Evolutionary conservation across 148 eudicot genomes (phyloP), one percentile per base, ranked within the genome.

Genomic region (Silene latifolia): DNA sequence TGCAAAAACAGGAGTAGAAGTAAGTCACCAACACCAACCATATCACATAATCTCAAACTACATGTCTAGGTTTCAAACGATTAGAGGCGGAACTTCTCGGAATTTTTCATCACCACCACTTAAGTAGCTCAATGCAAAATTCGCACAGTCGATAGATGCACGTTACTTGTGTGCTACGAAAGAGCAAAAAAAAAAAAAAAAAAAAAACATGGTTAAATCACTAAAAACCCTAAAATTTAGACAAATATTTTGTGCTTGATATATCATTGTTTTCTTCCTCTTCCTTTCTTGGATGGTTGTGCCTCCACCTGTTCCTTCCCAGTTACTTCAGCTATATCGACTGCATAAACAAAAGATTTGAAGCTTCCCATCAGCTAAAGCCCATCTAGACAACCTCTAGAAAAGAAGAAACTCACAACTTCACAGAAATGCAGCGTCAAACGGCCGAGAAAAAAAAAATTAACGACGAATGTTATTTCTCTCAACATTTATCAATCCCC

Each of bases 231-330:
- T 63, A 76, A 25, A 12, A 60, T 66, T 72, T 71, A 80, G 53
- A 63, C 15, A 53, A 74, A 64, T 32, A 60, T 24, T 32, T 39
- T 14, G 17, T 47, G 29, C 11, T 47, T 48, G 70, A 51, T n/a
- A 27, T 8, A 60, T 82, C 82, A 90, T 83, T 94, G 98, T 67
- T 94, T 94, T 86, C 98, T 88, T 82, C 97, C 97, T 65, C 98
- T 84, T 77, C 98, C 96, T 79, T 88, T 94, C 88, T 87, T 91
- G 60, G 90, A 61, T 63, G 96, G 93, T 58, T 88, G 97, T 72
- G 89, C 84, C 64, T 93, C 98, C 61, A 53, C 78, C 73, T 94
- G 97, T 77, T 90, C 93, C 81, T 90, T 91, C 64, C 92, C 97
- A 23, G 93, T 83, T 29, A 86, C 92, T 85, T 94, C 98, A 46